Evolutionary conservation across 2,329 filamentous ascomycete species (phyloP).

Genomic region (Ascocoryne sarcoides): DNA sequence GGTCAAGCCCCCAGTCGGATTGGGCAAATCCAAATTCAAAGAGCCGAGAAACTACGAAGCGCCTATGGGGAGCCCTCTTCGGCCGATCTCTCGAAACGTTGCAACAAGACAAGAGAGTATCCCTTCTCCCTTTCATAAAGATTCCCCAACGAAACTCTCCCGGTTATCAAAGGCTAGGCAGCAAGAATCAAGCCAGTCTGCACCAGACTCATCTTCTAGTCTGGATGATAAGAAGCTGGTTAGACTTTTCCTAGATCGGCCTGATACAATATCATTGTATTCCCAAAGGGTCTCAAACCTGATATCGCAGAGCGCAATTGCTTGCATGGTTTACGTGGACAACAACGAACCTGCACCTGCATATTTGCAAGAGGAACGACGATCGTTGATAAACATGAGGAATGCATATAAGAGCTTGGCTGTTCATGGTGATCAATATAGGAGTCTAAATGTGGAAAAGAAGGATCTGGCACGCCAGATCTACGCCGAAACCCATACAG

Average conservation of each 20-base stretch:
- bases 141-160: slow-evolving; percentile 17
- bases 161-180: slow-evolving; percentile 5
- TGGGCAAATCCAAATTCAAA: neutral
- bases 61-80: slow-evolving; percentile 20
- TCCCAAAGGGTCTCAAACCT: slow-evolving; percentile 12
- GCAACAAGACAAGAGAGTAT: slow-evolving; percentile 14
- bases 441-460: slow-evolving; percentile 14
- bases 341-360: slow-evolving; percentile 13
- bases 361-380: slow-evolving; percentile 19
- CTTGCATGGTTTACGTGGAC: slow-evolving; percentile 19
- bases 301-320: slow-evolving; percentile 15
- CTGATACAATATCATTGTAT: slow-evolving; percentile 16
- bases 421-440: slow-evolving; percentile 7
- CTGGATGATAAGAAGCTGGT: slow-evolving; percentile 24
- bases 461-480: slow-evolving; percentile 15
- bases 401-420: slow-evolving; percentile 15
- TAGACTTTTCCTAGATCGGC: slow-evolving; percentile 15
- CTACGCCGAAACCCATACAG: slow-evolving; percentile 13
- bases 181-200: slow-evolving; percentile 15
- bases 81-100: slow-evolving; percentile 22
- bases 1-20: neutral
- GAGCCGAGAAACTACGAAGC: slow-evolving; percentile 8
- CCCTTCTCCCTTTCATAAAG: slow-evolving; percentile 18
- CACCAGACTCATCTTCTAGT: slow-evolving; percentile 13
- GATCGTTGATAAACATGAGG: slow-evolving; percentile 16